Evolutionary conservation across 768 basidiomycete species (phyloP), one percentile per base, ranked within the genome.

Genomic region (Piloderma croceum): DNA sequence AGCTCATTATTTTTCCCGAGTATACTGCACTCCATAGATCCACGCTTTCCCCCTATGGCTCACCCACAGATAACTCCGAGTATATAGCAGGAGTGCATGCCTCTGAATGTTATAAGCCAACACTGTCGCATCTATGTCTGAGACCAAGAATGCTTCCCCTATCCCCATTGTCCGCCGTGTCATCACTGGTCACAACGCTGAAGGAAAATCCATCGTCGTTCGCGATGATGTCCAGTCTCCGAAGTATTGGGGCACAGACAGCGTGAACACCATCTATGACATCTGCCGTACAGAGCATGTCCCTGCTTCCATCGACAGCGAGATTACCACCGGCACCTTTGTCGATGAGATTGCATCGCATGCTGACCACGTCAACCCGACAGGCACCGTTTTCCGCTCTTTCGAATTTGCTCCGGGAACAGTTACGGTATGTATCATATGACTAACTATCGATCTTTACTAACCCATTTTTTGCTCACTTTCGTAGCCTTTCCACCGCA

Each of bases 401-500:
- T 48, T 42, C n/a, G 55, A 57, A 15, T 25, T 47, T 10, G 35
- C 47, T 2, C 55, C 53, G 1, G 51, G 47, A 5, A 23, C 34
- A 2, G 42, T 38, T 27, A 40, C 46, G 21, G 43, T 42, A 48
- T n/a, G n/a, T 38, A 39, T 9, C 15, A 5, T 7, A n/a, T 11
- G 21, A 6, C 32, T 13, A 15, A 1, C 24, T 19, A 17, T 4
- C 17, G 10, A 20, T 31, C 19, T 6, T 11, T n/a, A 18, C 23
- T 20, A 20, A 27, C 12, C 29, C 6, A 17, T 20, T 12, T 25
- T 12, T 1, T 27, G 12, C 25, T 12, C 23, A 50, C n/a, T n/a
- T n/a, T n/a, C n/a, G n/a, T n/a, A n/a, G 56, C 46, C 46, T 17
- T 31, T 50, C 19, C 54, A 58, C 34, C 45, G 56, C 5, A 53